Evolutionary conservation across 2,329 filamentous ascomycete genomes (phyloP).

Genomic region (Drechslera avenae): DNA sequence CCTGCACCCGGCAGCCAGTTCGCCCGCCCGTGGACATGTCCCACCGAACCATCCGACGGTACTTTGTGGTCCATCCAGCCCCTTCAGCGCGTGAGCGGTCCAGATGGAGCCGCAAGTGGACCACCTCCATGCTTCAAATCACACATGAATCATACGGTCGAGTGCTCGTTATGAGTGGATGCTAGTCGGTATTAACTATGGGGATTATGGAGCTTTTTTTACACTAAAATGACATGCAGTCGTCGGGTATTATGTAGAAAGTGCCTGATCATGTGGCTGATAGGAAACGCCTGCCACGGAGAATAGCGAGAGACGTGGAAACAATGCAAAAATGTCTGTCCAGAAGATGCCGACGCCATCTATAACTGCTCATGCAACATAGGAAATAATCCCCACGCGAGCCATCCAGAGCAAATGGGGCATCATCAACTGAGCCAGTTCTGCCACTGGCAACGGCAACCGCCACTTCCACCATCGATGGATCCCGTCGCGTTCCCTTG

Average conservation of each 20-base stretch:
- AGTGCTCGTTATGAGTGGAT: not conserved
- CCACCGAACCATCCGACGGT: slow-evolving; percentile 3
- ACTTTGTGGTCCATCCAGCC: not conserved
- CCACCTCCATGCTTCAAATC: not conserved
- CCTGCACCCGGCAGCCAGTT: not conserved
- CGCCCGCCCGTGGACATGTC: not conserved
- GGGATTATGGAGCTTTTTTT: not conserved
- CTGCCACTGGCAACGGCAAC: slow-evolving; percentile 65
- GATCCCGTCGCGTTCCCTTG: slow-evolving; percentile 50
- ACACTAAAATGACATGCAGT: slow-evolving; percentile 9
- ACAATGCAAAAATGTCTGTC: slow-evolving; percentile 3
- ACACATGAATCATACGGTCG: not conserved
- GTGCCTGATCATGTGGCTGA: slow-evolving; percentile 8
- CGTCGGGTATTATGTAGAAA: slow-evolving; percentile 4
- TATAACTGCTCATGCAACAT: slow-evolving; percentile 19
- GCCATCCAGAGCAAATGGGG: not conserved
- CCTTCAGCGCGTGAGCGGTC: not conserved
- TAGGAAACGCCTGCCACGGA: slow-evolving; percentile 2
- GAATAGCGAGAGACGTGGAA: slow-evolving; percentile 1
- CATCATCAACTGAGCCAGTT: slow-evolving; percentile 54
- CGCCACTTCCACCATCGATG: slow-evolving; percentile 64
- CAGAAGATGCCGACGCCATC: slow-evolving; percentile 22
- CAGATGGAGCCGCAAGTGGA: slow-evolving; percentile 2
- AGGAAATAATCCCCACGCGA: slow-evolving; percentile 3
- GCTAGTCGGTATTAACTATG: slow-evolving; percentile 6